Base-by-base conservation (phyloP, 2,329 filamentous ascomycete genomes). In the Colletotrichum musicola region DNA sequence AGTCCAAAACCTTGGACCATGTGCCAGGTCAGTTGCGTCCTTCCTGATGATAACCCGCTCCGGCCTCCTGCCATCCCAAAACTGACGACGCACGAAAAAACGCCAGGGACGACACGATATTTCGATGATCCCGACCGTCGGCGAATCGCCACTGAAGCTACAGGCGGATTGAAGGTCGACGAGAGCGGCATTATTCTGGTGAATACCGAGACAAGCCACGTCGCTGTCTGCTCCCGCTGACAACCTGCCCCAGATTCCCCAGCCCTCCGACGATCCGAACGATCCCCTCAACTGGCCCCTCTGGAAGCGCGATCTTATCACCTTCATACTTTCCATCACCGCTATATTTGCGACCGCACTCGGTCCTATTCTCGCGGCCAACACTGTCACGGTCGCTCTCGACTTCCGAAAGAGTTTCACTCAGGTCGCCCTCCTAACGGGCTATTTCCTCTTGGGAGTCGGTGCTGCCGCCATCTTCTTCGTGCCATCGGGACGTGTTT, bases 241-340 rank as follows among this genome's bases (percentile, higher is more conserved):
- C 65, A 35, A 25, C 27, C 14, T 2, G 6, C 38, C 35, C 12
- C 64, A 85, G 83, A 82, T 85, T 5, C 95, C 95, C 5, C 95
- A 98, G 76, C 95, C 95, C 2, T 95, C 91, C 71, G 92, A 97
- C 79, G 93, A 97, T 77, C 93, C 93, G 4, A 95, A 97, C 77
- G 95, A 98, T 79, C 95, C 94, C 35, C 84, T 97, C 71, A 86
- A 85, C 77, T 98, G 94, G 95, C 92, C 94, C 22, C 79, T 97
- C 69, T 95, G 93, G 92, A 89, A 88, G 73, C 93, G 94, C 77
- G 95, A 98, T 77, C 74, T 92, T 61, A 94, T 96, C 76, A 91
- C 94, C 70, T 84, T 89, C 66, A 87, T 93, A 71, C 89, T 98
- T 27, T 97, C 92, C 71, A 81, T 96, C 68, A 88, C 92, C 25